Evolutionary conservation across 2,329 filamentous ascomycete genomes (phyloP), one percentile per base, ranked within the genome.

Genomic region (Calonectria honghensis): DNA sequence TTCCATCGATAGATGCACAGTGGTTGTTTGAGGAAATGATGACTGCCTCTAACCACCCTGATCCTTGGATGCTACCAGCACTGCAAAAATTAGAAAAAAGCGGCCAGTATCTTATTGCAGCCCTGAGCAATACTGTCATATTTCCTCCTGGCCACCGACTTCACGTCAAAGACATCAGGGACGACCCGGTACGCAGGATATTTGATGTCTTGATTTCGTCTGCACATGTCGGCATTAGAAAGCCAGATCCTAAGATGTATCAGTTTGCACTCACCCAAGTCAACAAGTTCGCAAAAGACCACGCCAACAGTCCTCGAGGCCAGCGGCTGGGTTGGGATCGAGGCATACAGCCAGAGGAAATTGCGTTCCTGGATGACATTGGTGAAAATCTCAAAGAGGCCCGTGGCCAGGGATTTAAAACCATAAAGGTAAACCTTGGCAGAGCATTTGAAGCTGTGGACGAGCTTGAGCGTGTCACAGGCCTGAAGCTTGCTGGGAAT

Each of bases 11-110:
- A 59, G 93, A 98, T 81, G 94, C 91, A 18, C 92, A 95, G 82
- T 92, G 87, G 85, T 88, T 99, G 35, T 98, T 98, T 87, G 94
- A 95, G 90, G 91, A 94, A 80, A 98, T 98, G 96, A 98, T 98
- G 95, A 86, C 88, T 6, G 86, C 90, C 16, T 93, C 94, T 14
- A 89, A 91, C 7, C 85, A 87, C 1, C 92, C 94, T 0, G 96
- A 99, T 83, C 95, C 95, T 5, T 94, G 94, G 88, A 97, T 98
- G 93, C 95, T 91, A 77, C 96, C 96, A 0, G 96, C 96, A 1
- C 87, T 98, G 51, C 86, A 92, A 81, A 91, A 89, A 48, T 87
- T 99, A 73, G 90, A 91, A 73, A 88, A 88, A 4, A 93, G 90
- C 67, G 90, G 91, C 1, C 86, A 88, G 72, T 96, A 93, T 78